A percentile compares a stretch with the other conserved stretches of the same genome.
Conservation (phyloP, 2,329 filamentous ascomycete species). For the Oidium heveae region DNA sequence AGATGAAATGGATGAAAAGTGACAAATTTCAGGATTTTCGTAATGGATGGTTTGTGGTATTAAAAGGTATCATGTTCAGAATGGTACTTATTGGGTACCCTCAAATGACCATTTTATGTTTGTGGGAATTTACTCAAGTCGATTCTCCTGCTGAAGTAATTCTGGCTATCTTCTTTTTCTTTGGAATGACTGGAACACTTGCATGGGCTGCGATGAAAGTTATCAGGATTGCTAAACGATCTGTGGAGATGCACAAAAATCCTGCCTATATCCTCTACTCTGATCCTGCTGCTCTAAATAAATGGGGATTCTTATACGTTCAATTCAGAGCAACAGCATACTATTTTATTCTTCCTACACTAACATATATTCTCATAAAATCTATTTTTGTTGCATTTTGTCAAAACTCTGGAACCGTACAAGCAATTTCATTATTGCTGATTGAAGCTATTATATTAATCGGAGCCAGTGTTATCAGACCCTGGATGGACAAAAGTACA, state of each 20-base stretch:
- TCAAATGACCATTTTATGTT: conserved; percentile 67
- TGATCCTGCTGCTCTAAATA: conserved; percentile 79
- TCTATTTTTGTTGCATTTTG: conserved; percentile 66
- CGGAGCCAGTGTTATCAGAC: conserved; percentile 52
- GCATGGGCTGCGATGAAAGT: conserved; percentile 79
- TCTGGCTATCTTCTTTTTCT: conserved; percentile 67
- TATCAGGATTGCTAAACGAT: conserved; percentile 66
- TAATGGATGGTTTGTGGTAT: conserved; percentile 74
- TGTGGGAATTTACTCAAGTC: conserved; percentile 75
- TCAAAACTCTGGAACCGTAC: conserved; percentile 43
- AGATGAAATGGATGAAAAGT: conserved; percentile 50
- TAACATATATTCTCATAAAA: conserved; percentile 66
- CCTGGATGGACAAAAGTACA: conserved; percentile 98
- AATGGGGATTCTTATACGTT: conserved; percentile 95
- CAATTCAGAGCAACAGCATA: conserved; percentile 90
- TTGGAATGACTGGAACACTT: conserved; percentile 54
- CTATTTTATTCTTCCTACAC: conserved; percentile 69
- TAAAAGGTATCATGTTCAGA: conserved; percentile 85
- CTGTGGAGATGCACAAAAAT: conserved; percentile 79
- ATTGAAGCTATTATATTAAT: conserved; percentile 63
- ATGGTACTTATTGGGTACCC: conserved; percentile 77
- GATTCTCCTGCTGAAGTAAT: conserved; percentile 75
- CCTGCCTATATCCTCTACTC: conserved; percentile 93
- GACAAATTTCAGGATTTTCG: conserved; percentile 86
- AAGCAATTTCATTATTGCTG: conserved; percentile 61